Base-by-base conservation (phyloP, 345 rosid species). In the Cardamine resedifolia region DNA sequence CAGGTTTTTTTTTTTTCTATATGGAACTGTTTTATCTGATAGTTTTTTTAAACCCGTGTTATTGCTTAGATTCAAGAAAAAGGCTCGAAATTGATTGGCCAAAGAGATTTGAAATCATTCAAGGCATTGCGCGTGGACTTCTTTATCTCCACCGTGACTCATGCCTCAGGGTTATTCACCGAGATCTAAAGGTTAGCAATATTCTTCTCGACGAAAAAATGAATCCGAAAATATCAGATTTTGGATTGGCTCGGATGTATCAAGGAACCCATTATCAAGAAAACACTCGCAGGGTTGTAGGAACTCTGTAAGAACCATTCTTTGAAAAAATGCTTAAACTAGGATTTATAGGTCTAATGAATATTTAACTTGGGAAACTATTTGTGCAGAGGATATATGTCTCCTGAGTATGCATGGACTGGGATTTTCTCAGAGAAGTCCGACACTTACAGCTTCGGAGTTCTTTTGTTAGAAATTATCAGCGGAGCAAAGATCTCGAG, bases 401-500 rank as follows among this genome's bases (percentile, higher is more conserved):
- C 15, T 38, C 43, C 43, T 38, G 43, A 38, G 43, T 38, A 38
- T 38, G 43, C 43, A 12, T 38, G 43, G 43, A 38, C 43, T 38
- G 43, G 43, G 4, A 2, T 2, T 2, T 34, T 34, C 38, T 34
- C 38, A 9, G 75, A 77, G 39, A 85, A 85, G 47, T 83, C 86
- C 0, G 85, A 83, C 41, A 73, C 83, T 0, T 83, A 81, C 23
- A 79, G 83, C 72, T 83, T 79, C 1, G 85, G 82, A 12, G 83
- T 83, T 18, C 27, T 81, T 36, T n/a, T 83, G 50, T 27, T 61
- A 19, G 75, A 71, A 71, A 71, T 72, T 10, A 72, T 72, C 7
- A 63, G 56, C 5, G 70, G 70, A 30, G 57, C 64, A 15, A 72
- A 64, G 64, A 72, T 72, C 26, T 64, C 70, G 55, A 52, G 53